A percentile compares a stretch with the other conserved stretches of the same genome.
phyloP scores from a whole-genome alignment of 2,329 filamentous ascomycete genomes.

The Pyrenophora teres region DNA sequence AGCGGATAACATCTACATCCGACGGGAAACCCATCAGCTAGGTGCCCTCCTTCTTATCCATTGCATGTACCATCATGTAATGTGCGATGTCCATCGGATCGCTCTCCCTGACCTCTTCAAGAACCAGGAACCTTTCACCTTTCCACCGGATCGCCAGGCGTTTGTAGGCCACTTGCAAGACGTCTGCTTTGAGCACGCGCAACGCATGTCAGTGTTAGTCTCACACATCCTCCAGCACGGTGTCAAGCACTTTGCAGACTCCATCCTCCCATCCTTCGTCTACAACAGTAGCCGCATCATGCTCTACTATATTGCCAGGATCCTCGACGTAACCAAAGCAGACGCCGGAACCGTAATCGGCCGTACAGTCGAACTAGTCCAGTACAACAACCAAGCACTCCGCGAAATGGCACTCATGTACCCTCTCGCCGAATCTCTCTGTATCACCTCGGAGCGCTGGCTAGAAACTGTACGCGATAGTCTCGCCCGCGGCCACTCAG shows the following conservation, averaged over 20 bases:
- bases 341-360: conserved; percentile 32
- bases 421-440: conserved; percentile 38
- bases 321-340: conserved; percentile 33
- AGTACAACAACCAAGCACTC: conserved; percentile 39
- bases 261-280: conserved; percentile 40
- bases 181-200: conserved; percentile 40
- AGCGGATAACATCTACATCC: conserved; percentile 42
- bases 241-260: conserved; percentile 40
- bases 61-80: conserved; percentile 43
- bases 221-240: conserved; percentile 38
- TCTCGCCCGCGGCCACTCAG: conserved; percentile 32
- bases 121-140: conserved; percentile 36
- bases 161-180: conserved; percentile 36
- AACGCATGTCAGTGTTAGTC: conserved; percentile 35
- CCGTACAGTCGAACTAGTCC: conserved; percentile 36
- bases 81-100: conserved; percentile 41
- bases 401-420: conserved; percentile 41
- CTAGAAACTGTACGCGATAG: conserved; percentile 38
- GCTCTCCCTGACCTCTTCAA: conserved; percentile 40
- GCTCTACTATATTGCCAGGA: conserved; percentile 40
- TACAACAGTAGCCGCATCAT: conserved; percentile 44
- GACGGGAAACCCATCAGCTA: conserved; percentile 40
- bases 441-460: conserved; percentile 39
- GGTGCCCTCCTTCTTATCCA: conserved; percentile 40
- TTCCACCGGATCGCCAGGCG: conserved; percentile 30